Evolutionary conservation across 2,329 filamentous ascomycete species (phyloP).

Genomic region (Nemania sp.): DNA sequence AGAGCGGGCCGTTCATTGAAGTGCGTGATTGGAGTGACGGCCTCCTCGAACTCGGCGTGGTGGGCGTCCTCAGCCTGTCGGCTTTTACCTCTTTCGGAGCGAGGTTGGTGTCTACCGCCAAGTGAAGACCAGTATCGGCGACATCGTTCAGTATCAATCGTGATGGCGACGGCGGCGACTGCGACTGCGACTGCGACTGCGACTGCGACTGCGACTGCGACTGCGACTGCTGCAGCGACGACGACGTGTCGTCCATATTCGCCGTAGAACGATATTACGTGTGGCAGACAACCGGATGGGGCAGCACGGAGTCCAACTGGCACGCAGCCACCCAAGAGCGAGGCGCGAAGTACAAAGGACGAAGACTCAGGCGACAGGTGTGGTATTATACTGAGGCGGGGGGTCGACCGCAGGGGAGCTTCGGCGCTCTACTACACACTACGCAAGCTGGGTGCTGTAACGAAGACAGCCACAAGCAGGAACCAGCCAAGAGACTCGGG

Average conservation of each 20-base stretch:
- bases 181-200: background rate
- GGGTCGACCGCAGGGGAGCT: background rate
- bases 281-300: background rate
- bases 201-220: background rate
- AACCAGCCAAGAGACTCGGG: background rate
- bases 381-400: background rate
- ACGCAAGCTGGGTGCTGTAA: background rate
- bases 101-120: slow-evolving; percentile 23
- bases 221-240: background rate
- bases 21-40: slow-evolving; percentile 36
- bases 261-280: background rate
- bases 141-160: slow-evolving; percentile 18
- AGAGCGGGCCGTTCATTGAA: slow-evolving; percentile 61
- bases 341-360: background rate
- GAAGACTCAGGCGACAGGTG: background rate
- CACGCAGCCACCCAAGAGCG: background rate
- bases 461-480: background rate
- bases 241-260: slow-evolving; percentile 25
- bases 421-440: background rate
- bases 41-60: slow-evolving; percentile 38
- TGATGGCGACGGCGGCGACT: slow-evolving; percentile 2
- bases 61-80: slow-evolving; percentile 38
- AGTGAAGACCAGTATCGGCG: slow-evolving; percentile 24
- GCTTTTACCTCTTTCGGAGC: slow-evolving; percentile 22
- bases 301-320: slow-evolving; percentile 5